phyloP scores from a whole-genome alignment of 345 rosid genomes.

The Moringa oleifera region DNA sequence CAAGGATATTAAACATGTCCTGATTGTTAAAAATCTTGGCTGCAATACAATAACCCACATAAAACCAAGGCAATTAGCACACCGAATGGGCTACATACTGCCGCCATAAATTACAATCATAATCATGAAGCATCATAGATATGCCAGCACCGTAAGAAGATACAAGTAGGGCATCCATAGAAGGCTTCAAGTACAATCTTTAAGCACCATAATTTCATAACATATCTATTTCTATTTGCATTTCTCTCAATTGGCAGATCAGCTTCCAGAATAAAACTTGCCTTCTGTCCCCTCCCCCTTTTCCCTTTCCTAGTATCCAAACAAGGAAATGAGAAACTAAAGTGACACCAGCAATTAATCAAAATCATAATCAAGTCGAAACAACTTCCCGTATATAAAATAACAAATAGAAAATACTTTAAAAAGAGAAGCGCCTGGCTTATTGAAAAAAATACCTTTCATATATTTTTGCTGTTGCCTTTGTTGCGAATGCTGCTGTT shows the following conservation, averaged over 20 bases:
- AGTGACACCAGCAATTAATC: not conserved
- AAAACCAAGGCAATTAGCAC: not conserved
- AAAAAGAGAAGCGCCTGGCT: not conserved
- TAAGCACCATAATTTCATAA: not conserved
- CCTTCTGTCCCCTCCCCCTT: not conserved
- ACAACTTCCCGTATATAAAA: not conserved
- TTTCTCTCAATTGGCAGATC: not conserved
- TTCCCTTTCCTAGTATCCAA: not conserved
- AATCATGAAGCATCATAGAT: not conserved
- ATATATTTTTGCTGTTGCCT: conserved; percentile 3
- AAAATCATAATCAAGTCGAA: not conserved
- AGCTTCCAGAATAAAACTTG: not conserved
- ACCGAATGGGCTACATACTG: not conserved
- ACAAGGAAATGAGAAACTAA: not conserved
- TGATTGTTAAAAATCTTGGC: not conserved
- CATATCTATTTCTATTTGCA: not conserved
- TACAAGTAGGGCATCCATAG: too few species aligned
- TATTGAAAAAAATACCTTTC: conserved; percentile 2
- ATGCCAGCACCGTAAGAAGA: too few species aligned
- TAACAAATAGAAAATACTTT: too few species aligned
- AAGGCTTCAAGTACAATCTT: too few species aligned
- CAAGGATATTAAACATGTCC: not conserved
- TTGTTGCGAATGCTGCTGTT: too few species aligned
- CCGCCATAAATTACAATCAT: not conserved
- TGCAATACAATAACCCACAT: not conserved